These are phyloP conservation scores for Zymoseptoria ardabiliae DNA, from an alignment of 2,329 filamentous ascomycete species.

Conservation along the genomic window DNA sequence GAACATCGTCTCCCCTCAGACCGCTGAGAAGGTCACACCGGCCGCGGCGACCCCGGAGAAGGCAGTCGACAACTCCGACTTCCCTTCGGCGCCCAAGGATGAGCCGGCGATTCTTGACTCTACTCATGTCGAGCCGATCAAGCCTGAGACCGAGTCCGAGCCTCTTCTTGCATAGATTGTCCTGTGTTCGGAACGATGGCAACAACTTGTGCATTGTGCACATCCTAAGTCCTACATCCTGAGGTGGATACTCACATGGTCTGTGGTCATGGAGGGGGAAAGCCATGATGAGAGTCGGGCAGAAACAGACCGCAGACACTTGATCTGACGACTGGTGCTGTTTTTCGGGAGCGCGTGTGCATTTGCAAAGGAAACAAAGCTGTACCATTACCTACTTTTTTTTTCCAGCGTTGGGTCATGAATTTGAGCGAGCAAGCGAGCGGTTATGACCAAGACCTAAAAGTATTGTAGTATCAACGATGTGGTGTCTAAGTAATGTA, in stretches of 20 bases:
- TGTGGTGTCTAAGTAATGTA: conserved; percentile 5
- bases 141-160: conserved; percentile 10
- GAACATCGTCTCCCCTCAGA: conserved; percentile 29
- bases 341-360: background rate
- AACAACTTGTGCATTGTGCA: background rate
- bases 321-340: background rate
- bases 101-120: conserved; percentile 15
- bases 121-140: conserved; percentile 7
- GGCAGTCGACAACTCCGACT: conserved; percentile 13
- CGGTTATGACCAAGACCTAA: background rate
- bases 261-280: background rate
- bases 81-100: conserved; percentile 18
- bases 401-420: background rate
- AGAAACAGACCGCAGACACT: background rate
- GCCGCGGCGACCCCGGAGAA: conserved; percentile 11
- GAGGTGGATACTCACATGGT: background rate
- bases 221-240: background rate
- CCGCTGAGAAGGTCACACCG: conserved; percentile 22
- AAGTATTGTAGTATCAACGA: conserved; percentile 7
- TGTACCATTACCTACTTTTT: conserved; percentile 4
- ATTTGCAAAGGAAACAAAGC: background rate
- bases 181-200: background rate
- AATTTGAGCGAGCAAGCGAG: conserved; percentile 6
- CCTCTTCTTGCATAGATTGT: conserved; percentile 7
- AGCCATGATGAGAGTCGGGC: background rate